phyloP scores from a whole-genome alignment of 192 early-diverging fungal genomes.

The Coemansia sp. region DNA sequence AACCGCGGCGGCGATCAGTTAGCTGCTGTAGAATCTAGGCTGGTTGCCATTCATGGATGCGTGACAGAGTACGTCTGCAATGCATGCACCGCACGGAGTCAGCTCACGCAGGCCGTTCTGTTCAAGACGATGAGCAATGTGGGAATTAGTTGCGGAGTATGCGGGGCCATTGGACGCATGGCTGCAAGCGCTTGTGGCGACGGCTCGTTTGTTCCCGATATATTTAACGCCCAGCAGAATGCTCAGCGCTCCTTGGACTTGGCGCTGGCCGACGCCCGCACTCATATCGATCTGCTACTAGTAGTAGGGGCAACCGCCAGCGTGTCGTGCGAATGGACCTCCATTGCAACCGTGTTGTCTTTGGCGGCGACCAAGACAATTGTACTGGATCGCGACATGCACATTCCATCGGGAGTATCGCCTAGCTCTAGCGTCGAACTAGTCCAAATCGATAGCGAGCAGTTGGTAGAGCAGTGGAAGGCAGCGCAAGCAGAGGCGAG shows the following conservation, averaged over 20 bases:
- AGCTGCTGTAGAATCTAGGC: constrained; percentile 18
- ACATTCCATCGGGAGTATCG: neutral
- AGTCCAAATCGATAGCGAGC: neutral
- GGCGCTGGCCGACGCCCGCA: constrained; percentile 21
- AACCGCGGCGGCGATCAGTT: no score
- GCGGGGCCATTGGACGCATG: constrained; percentile 14
- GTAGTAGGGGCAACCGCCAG: constrained; percentile 12
- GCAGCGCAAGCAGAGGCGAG: neutral
- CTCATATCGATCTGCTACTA: constrained; percentile 20
- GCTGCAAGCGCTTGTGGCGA: neutral
- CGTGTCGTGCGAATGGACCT: constrained; percentile 9
- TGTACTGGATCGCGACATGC: constrained; percentile 7
- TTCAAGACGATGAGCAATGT: constrained; percentile 27
- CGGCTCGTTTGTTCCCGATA: constrained; percentile 24
- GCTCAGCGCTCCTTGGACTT: constrained; percentile 4
- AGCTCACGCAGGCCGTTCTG: constrained; percentile 41
- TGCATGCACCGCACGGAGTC: constrained; percentile 27
- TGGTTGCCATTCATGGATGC: constrained; percentile 24
- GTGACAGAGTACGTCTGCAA: constrained; percentile 25
- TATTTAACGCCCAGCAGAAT: constrained; percentile 9
- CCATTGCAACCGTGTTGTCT: constrained; percentile 6
- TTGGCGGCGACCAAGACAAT: constrained; percentile 11
- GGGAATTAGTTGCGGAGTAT: constrained; percentile 23
- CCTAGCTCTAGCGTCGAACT: neutral
- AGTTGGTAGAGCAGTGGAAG: neutral